phyloP scores from a whole-genome alignment of 2,329 filamentous ascomycete genomes.

The Fusarium dlaminii region DNA sequence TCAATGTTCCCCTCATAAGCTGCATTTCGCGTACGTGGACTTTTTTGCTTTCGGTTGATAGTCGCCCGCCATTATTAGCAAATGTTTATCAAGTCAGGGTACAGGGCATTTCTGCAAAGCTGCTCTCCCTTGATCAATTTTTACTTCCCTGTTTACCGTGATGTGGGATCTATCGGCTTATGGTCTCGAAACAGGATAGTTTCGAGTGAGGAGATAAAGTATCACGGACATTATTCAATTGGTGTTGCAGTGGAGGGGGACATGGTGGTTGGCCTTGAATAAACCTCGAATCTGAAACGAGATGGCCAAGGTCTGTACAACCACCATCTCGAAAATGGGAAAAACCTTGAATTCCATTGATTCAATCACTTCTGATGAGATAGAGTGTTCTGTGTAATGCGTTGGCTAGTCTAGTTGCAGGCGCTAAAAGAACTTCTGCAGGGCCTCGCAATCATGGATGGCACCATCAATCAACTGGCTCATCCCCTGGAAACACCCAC shows the following conservation, averaged over 20 bases:
- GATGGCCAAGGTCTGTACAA: conserved; percentile 2
- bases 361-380: neutral
- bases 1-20: conserved; percentile 5
- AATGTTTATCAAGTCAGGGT: neutral
- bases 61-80: neutral
- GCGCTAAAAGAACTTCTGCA: conserved; percentile 5
- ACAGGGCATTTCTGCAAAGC: neutral
- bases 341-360: conserved; percentile 11
- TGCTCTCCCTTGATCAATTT: neutral
- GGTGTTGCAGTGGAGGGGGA: conserved; percentile 1
- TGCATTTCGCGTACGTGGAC: conserved; percentile 22
- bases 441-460: conserved; percentile 7
- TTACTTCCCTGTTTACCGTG: conserved; percentile 2
- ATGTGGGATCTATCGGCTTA: conserved; percentile 5
- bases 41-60: conserved; percentile 14
- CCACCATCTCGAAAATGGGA: conserved; percentile 8
- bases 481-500: neutral
- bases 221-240: neutral
- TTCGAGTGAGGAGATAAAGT: neutral
- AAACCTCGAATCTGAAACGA: conserved; percentile 21
- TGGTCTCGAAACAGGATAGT: conserved; percentile 11
- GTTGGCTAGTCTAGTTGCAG: neutral
- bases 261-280: conserved; percentile 1
- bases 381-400: neutral
- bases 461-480: conserved; percentile 4